Evolutionary conservation across 2,329 filamentous ascomycete genomes (phyloP).

Genomic region (Ceratocystis lukuohia): DNA sequence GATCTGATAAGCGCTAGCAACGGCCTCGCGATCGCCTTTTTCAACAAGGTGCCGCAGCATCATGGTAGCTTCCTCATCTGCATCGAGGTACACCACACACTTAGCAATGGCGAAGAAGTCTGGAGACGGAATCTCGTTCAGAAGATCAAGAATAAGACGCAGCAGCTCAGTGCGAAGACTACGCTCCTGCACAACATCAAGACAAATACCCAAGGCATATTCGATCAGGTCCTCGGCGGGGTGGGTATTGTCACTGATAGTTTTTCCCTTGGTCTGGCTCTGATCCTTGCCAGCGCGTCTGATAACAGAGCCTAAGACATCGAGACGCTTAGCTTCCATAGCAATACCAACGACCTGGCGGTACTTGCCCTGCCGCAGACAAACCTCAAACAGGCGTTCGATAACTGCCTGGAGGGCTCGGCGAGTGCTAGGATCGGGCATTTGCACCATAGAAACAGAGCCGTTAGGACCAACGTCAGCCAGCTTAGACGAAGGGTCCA

Average conservation of each 20-base stretch:
- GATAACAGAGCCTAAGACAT: slow-evolving; percentile 75
- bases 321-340: slow-evolving; percentile 83
- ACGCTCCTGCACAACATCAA: slow-evolving; percentile 93
- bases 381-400: slow-evolving; percentile 80
- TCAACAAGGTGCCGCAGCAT: slow-evolving; percentile 74
- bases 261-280: slow-evolving; percentile 51
- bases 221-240: slow-evolving; percentile 90
- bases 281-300: slow-evolving; percentile 69
- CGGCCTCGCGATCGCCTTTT: slow-evolving; percentile 62
- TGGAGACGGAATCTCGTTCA: slow-evolving; percentile 80
- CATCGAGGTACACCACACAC: slow-evolving; percentile 90
- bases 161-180: slow-evolving; percentile 73
- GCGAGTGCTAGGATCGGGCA: slow-evolving; percentile 56
- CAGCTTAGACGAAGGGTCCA: slow-evolving; percentile 43
- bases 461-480: slow-evolving; percentile 5
- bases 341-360: slow-evolving; percentile 94
- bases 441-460: slow-evolving; percentile 39
- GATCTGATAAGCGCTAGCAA: slow-evolving; percentile 88
- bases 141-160: slow-evolving; percentile 81
- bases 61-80: slow-evolving; percentile 76
- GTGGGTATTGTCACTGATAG: slow-evolving; percentile 36
- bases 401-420: slow-evolving; percentile 71
- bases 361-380: slow-evolving; percentile 74
- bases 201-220: slow-evolving; percentile 88
- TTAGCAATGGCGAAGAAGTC: slow-evolving; percentile 98